Percentiles rank a stretch among this genome's conserved stretches.
Conservation (phyloP, 148 eudicot species). For the Chenopodium formosanum region DNA sequence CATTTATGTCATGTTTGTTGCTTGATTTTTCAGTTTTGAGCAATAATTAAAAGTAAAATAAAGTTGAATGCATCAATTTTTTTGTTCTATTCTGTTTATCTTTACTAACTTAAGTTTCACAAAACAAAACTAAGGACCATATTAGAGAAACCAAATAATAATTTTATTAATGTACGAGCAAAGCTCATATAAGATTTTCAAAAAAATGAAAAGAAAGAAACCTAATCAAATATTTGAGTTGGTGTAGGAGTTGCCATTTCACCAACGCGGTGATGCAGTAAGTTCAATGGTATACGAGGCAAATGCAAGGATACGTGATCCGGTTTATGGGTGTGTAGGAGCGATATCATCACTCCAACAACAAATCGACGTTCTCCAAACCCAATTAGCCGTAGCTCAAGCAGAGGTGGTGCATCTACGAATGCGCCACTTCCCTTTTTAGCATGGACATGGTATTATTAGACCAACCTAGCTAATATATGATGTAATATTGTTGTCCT, state of each 20-base stretch:
- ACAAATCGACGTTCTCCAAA: constrained; percentile 62
- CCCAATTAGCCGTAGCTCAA: constrained; percentile 74
- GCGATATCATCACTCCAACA: constrained; percentile 84
- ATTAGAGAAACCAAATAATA: no score
- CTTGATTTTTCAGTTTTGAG: neutral
- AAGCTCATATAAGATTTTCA: no score
- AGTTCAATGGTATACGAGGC: constrained; percentile 95
- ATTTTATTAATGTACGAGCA: no score
- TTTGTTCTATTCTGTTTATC: no score
- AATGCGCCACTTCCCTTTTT: neutral
- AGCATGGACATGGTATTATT: neutral
- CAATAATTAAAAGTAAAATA: neutral
- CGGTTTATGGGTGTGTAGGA: constrained; percentile 91
- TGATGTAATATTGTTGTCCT: neutral
- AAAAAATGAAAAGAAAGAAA: no score
- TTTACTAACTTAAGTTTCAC: no score
- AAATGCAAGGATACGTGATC: constrained; percentile 88
- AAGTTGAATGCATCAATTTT: no score
- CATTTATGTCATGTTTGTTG: neutral
- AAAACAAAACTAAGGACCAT: no score
- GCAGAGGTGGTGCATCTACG: constrained; percentile 74
- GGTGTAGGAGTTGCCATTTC: constrained; percentile 67
- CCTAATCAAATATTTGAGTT: neutral
- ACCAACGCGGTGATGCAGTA: constrained; percentile 83
- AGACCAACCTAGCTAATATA: no score